phyloP scores from a whole-genome alignment of 331 rosid genomes.

The Rhamnella rubrinervis region DNA sequence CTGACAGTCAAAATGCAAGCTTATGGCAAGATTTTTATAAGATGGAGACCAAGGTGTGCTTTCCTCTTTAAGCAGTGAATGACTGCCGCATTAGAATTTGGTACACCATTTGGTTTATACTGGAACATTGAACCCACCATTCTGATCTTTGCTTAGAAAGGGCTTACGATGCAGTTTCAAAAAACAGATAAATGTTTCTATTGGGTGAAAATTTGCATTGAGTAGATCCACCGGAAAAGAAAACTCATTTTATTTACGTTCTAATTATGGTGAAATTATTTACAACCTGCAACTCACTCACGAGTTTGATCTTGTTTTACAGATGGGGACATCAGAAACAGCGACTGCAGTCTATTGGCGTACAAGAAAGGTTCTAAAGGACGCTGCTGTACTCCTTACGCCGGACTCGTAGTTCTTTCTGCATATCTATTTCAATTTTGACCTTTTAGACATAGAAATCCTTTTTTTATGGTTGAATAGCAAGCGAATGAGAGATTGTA shows the following conservation, averaged over 20 bases:
- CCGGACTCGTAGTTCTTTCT: conserved; percentile 31
- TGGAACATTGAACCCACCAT: too few relatives aligned
- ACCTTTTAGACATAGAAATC: background rate
- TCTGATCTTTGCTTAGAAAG: too few relatives aligned
- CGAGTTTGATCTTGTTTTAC: conserved; percentile 22
- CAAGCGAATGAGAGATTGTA: background rate
- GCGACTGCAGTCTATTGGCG: conserved; percentile 71
- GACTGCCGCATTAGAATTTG: background rate
- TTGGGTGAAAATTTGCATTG: too few relatives aligned
- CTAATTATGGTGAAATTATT: background rate
- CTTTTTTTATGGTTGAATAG: background rate
- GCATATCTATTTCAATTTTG: conserved; percentile 45
- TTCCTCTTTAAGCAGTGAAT: background rate
- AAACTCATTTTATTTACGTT: too few relatives aligned
- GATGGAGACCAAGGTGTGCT: conserved; percentile 68
- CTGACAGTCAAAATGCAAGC: conserved; percentile 58
- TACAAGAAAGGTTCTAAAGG: conserved; percentile 66
- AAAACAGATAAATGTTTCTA: too few relatives aligned
- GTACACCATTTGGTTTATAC: too few relatives aligned
- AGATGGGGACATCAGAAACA: conserved; percentile 85
- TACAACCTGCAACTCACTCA: background rate
- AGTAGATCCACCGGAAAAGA: too few relatives aligned
- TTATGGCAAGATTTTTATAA: conserved; percentile 72
- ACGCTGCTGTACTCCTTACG: conserved; percentile 46
- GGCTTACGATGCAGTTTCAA: too few relatives aligned